Conservation (phyloP, 2,329 filamentous ascomycete species). For the Phialophora chinensis region DNA sequence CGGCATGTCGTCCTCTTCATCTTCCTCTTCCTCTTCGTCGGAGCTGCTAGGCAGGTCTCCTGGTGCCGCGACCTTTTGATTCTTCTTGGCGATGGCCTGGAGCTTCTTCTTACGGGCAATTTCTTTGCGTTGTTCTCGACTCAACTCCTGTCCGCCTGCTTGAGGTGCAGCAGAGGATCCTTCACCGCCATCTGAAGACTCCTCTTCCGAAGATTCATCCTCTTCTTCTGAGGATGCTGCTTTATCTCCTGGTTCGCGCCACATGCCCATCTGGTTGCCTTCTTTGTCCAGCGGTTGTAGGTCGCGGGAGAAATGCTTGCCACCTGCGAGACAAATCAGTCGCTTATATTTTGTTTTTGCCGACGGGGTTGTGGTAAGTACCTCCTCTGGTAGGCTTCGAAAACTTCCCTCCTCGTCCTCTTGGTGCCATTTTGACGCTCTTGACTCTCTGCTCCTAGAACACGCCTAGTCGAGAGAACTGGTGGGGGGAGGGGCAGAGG, state of each 20-base stretch:
- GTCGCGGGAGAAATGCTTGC: conserved; percentile 93
- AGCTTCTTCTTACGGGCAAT: conserved; percentile 90
- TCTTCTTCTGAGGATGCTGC: conserved; percentile 44
- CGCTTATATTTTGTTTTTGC: conserved; percentile 1
- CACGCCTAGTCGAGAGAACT: not conserved
- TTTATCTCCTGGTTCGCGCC: conserved; percentile 59
- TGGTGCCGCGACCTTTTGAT: conserved; percentile 73
- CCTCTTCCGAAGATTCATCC: conserved; percentile 42
- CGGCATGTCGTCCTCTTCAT: conserved; percentile 57
- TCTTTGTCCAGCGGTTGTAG: conserved; percentile 86
- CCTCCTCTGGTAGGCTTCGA: conserved; percentile 92
- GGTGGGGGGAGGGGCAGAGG: not conserved
- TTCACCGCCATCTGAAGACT: conserved; percentile 56
- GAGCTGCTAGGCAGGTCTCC: conserved; percentile 83
- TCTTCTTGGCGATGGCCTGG: conserved; percentile 79
- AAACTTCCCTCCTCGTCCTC: conserved; percentile 91
- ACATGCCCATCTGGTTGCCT: conserved; percentile 87
- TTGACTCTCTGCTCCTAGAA: not conserved
- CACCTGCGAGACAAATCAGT: conserved; percentile 62
- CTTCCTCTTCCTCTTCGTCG: conserved; percentile 42
- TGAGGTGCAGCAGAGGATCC: conserved; percentile 49
- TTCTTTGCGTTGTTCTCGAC: conserved; percentile 85
- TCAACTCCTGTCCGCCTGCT: conserved; percentile 58
- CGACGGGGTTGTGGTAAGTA: conserved; percentile 47
- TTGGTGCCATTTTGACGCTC: conserved; percentile 49